Conservation (phyloP, 345 rosid species). For the Dipteronia sinensis region DNA sequence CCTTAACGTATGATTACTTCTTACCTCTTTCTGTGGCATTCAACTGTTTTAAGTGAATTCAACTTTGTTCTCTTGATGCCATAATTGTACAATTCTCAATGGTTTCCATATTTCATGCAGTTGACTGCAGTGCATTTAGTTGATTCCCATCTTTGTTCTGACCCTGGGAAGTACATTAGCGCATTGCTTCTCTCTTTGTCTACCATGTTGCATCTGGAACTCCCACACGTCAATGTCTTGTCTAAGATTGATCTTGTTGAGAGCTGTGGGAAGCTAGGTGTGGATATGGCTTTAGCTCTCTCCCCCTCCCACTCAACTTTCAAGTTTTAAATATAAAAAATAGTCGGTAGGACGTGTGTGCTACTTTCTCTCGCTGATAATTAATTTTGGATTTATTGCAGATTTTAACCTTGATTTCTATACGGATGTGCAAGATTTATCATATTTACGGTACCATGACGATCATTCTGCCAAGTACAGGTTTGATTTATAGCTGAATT, state of each 20-base stretch:
- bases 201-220: slow-evolving; percentile 93
- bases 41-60: slow-evolving; percentile 5
- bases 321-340: slow-evolving; percentile 1
- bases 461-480: slow-evolving; percentile 81
- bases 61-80: slow-evolving; percentile 15
- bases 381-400: slow-evolving; percentile 36
- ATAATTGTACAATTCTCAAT: slow-evolving; percentile 13
- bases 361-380: slow-evolving; percentile 2
- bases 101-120: slow-evolving; percentile 47
- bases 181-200: slow-evolving; percentile 82
- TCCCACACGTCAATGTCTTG: slow-evolving; percentile 85
- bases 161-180: slow-evolving; percentile 83
- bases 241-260: slow-evolving; percentile 92
- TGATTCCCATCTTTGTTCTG: slow-evolving; percentile 85
- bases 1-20: slow-evolving; percentile 65
- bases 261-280: slow-evolving; percentile 90
- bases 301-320: neutral
- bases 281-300: neutral
- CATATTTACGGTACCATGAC: slow-evolving; percentile 67
- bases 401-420: slow-evolving; percentile 85
- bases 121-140: slow-evolving; percentile 86
- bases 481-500: slow-evolving; percentile 35
- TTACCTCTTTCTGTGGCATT: neutral
- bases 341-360: neutral
- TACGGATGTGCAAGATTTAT: slow-evolving; percentile 86